Evolutionary conservation across 306 rosid species (phyloP).

Genomic region (Malus asiatica): DNA sequence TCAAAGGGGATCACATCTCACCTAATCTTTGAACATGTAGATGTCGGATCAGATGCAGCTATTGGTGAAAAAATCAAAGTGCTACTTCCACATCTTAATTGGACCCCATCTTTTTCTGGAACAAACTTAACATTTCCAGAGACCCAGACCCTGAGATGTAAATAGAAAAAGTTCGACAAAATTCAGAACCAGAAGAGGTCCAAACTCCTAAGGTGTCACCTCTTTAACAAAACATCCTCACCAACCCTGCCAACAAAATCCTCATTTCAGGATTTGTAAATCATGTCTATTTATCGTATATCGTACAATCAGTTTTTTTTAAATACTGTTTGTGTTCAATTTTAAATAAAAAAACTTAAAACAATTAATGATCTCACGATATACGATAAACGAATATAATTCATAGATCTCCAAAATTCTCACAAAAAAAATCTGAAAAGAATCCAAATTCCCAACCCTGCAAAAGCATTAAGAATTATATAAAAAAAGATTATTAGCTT

Average conservation of each 20-base stretch:
- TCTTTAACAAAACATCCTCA: slow-evolving; percentile 24
- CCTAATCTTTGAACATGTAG: neutral
- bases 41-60: neutral
- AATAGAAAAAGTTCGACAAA: neutral
- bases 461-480: neutral
- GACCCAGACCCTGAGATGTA: no score
- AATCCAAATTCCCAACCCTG: neutral
- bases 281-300: no score
- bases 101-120: neutral
- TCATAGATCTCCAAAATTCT: accelerated
- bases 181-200: neutral
- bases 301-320: accelerated
- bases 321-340: no score
- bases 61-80: neutral
- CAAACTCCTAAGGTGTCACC: neutral
- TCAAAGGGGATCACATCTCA: slow-evolving; percentile 6
- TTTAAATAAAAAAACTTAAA: no score
- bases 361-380: no score
- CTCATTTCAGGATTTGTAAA: no score
- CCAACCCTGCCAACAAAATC: neutral
- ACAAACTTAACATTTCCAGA: neutral
- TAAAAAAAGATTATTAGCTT: neutral
- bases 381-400: accelerated
- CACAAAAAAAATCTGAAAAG: no score
- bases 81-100: no score